phyloP scores from a whole-genome alignment of 1,284 basidiomycete genomes.

The Anthracocystis walkeri region DNA sequence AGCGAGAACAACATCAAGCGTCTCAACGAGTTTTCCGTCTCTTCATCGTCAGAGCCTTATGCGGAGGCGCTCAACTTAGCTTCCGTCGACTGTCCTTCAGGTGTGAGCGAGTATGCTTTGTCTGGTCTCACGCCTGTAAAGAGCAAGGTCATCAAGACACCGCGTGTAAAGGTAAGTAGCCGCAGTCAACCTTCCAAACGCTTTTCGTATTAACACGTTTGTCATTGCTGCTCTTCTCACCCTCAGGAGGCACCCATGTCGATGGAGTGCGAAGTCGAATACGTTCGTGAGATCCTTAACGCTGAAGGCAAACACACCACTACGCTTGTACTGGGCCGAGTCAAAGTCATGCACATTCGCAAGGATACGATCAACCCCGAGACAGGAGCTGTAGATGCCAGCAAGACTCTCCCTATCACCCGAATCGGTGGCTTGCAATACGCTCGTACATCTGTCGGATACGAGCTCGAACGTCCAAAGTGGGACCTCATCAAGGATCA shows the following conservation, averaged over 20 bases:
- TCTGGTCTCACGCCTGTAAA: constrained; percentile 59
- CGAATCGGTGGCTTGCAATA: constrained; percentile 58
- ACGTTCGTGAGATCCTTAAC: constrained; percentile 45
- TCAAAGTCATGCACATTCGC: constrained; percentile 54
- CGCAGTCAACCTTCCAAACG: background rate
- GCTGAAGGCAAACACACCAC: constrained; percentile 56
- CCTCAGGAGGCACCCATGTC: constrained; percentile 54
- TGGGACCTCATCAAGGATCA: constrained; percentile 44
- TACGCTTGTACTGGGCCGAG: constrained; percentile 53
- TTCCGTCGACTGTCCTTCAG: constrained; percentile 53
- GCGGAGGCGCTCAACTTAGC: constrained; percentile 63
- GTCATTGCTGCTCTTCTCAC: background rate
- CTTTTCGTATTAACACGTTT: background rate
- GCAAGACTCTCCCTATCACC: constrained; percentile 51
- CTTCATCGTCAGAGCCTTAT: constrained; percentile 53
- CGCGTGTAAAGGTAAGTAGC: constrained; percentile 42
- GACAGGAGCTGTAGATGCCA: constrained; percentile 47
- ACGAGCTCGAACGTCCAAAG: constrained; percentile 54
- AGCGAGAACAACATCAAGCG: constrained; percentile 56
- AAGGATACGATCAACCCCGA: constrained; percentile 55
- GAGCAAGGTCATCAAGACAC: constrained; percentile 49
- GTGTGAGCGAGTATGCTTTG: constrained; percentile 54
- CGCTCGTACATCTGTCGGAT: constrained; percentile 39
- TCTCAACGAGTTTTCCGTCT: constrained; percentile 52
- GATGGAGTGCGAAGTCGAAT: constrained; percentile 60